Percentiles rank a stretch among this genome's conserved stretches.
Evolutionary conservation across 192 early-diverging fungal species (phyloP).

Genomic region (Gryganskiella cystojenkinii): DNA sequence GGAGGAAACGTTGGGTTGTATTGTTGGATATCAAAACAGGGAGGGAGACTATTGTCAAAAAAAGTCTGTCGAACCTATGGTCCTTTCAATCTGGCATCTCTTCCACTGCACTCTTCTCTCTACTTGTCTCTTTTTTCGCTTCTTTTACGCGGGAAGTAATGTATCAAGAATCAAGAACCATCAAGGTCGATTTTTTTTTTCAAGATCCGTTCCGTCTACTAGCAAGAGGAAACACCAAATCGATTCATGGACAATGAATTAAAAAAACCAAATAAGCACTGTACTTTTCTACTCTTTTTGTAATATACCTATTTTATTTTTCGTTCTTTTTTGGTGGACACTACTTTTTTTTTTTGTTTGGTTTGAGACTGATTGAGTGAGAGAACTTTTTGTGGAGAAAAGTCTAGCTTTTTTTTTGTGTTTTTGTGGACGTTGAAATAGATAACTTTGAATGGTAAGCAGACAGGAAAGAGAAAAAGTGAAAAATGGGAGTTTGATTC

Average conservation of each 20-base stretch:
- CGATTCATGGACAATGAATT: background rate
- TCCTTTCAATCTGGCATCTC: too few species aligned
- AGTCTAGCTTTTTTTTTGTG: constrained; percentile 4
- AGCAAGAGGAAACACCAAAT: too few species aligned
- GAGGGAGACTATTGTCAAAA: too few species aligned
- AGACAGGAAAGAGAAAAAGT: too few species aligned
- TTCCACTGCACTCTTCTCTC: background rate
- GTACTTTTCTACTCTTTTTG: background rate
- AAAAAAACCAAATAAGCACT: background rate
- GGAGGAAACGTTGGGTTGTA: background rate
- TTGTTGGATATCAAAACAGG: too few species aligned
- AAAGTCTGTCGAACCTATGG: too few species aligned
- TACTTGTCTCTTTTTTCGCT: background rate
- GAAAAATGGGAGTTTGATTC: too few species aligned
- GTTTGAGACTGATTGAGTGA: background rate
- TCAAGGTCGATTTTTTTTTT: too few species aligned
- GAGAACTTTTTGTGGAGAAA: background rate
- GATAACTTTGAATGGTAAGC: too few species aligned
- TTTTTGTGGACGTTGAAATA: too few species aligned
- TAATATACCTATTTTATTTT: background rate
- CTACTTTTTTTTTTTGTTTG: background rate
- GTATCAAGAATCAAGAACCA: too few species aligned
- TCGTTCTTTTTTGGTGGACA: background rate
- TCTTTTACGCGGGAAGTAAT: background rate
- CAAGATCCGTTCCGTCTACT: too few species aligned